phyloP scores from a whole-genome alignment of 2,329 filamentous ascomycete species.

The Phaeomoniella chlamydospora region DNA sequence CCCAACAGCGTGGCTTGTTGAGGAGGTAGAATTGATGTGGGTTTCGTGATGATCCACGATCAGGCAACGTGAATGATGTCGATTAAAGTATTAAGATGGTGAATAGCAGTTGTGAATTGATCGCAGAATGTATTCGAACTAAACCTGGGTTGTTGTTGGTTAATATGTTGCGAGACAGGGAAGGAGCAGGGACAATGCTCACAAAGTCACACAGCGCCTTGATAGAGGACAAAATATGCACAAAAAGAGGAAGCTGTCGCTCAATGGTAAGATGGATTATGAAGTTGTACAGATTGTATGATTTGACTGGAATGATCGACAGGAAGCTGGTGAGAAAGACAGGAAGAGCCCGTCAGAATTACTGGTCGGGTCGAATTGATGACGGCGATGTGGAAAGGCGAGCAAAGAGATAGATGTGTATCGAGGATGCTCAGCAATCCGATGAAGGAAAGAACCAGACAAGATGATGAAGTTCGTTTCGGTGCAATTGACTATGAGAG shows the following conservation, averaged over 20 bases:
- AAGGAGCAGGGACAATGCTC: no score
- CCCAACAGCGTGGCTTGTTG: no score
- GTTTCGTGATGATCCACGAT: neutral
- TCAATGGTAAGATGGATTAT: no score
- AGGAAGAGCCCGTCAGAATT: no score
- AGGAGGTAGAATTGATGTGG: neutral
- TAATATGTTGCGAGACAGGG: no score
- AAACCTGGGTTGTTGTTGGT: no score
- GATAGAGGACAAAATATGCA: no score
- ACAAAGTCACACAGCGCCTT: no score
- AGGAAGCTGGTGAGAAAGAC: neutral
- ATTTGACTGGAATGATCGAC: neutral
- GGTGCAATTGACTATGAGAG: neutral
- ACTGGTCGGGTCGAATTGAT: no score
- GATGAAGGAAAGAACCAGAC: neutral
- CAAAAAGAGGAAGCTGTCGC: no score
- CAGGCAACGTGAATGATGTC: neutral
- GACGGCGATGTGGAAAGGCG: neutral
- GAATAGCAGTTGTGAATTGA: neutral
- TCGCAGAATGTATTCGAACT: neutral
- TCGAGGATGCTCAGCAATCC: neutral
- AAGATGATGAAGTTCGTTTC: neutral
- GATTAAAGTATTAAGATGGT: neutral
- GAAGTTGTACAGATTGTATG: neutral
- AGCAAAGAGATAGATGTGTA: neutral